Base-by-base conservation (phyloP, 176 grass and related monocot species). In the Rhynchospora pubera region DNA sequence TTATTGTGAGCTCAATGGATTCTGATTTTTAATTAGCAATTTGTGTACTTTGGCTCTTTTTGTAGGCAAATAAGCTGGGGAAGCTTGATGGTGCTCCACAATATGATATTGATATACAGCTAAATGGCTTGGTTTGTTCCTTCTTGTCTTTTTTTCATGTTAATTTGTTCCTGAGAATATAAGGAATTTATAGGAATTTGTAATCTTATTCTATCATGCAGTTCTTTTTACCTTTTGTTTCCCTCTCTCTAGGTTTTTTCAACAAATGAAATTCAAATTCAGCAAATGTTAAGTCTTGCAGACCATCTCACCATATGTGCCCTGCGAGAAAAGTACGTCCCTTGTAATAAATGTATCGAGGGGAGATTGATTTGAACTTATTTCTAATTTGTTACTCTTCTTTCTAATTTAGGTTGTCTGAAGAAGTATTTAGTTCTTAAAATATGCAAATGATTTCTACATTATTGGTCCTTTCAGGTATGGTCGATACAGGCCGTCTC, bases 261-360 rank as follows among this genome's bases (percentile, higher is more conserved):
- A 22, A 79, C 89, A 76, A 84, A 90, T 89, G 92, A 94, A 85
- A 87, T 92, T 85, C 90, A 93, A 88, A 68, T 98, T 61, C 83
- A 93, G 70, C 87, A 93, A 88, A 82, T 94, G 73, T 87, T 94
- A 73, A 82, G 86, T 82, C 90, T 97, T 66, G 89, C 87, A 61
- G 95, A 98, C 81, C 85, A 98, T 57, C 92, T 94, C 62, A 93
- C 95, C 63, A 88, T 94, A 82, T 98, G 90, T 88, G 71, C 79
- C 65, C 85, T 94, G 26, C 85, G 89, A 84, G 92, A 85, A 84
- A 98, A 91, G 95, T 98, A 94, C 30, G 88, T 68, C 62, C 48
- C 58, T 67, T 75, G 7, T 5, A 12, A 75, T 53, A 28, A 75
- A 12, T 53, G 22, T 53, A 53, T 75, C 46, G 8, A 53, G 71